Evolutionary conservation across 352 stramenopile genomes (phyloP).

Genomic region (Globisporangium nunn): DNA sequence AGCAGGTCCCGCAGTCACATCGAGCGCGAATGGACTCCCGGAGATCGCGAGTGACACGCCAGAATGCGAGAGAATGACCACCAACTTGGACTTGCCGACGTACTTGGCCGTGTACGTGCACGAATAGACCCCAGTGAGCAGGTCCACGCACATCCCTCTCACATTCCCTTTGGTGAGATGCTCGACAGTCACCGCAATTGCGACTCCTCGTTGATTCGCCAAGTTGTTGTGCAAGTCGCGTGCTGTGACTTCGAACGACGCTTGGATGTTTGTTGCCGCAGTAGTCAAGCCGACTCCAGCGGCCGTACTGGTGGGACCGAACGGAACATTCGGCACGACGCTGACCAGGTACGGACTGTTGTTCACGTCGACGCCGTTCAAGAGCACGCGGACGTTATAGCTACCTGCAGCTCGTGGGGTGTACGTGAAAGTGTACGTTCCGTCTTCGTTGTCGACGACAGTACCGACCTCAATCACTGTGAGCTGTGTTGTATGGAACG

Average conservation of each 20-base stretch:
- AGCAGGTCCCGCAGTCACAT: constrained; percentile 39
- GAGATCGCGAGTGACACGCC: constrained; percentile 18
- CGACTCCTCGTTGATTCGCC: constrained; percentile 31
- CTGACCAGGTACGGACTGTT: constrained; percentile 58
- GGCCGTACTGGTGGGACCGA: constrained; percentile 35
- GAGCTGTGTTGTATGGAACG: constrained; percentile 21
- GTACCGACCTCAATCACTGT: constrained; percentile 22
- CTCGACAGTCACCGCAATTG: constrained; percentile 30
- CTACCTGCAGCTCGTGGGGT: constrained; percentile 30
- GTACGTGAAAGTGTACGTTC: constrained; percentile 42
- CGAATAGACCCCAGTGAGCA: constrained; percentile 49
- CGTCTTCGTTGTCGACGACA: constrained; percentile 39
- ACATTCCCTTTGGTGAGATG: constrained; percentile 28
- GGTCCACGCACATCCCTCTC: constrained; percentile 34
- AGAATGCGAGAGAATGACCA: constrained; percentile 22
- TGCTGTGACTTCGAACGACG: constrained; percentile 48
- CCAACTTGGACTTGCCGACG: constrained; percentile 26
- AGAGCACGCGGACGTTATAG: constrained; percentile 41
- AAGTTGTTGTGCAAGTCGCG: constrained; percentile 52
- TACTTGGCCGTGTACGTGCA: constrained; percentile 54
- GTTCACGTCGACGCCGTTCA: constrained; percentile 33
- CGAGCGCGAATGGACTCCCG: constrained; percentile 44
- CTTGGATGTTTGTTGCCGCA: constrained; percentile 49
- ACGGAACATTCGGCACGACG: constrained; percentile 35
- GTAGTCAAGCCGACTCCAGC: constrained; percentile 23